A percentile compares a stretch with the other conserved stretches of the same genome.
Conservation (phyloP, 441 rosid species). For the Populus hybrid region DNA sequence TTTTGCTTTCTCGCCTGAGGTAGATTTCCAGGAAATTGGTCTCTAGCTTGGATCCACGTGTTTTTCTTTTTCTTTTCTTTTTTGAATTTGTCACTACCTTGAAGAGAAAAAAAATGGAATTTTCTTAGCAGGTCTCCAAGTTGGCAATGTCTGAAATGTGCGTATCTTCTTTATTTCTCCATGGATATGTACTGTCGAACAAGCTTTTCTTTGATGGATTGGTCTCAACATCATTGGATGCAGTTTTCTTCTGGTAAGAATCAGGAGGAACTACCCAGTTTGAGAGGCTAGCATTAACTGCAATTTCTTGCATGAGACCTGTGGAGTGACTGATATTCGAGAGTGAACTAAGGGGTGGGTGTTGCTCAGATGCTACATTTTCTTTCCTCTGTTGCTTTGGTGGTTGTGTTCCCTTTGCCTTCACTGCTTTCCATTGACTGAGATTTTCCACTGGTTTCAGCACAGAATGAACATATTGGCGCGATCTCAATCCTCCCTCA, state of each 20-base stretch:
- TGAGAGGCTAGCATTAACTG: constrained; percentile 84
- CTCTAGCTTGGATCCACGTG: neutral
- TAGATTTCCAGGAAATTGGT: neutral
- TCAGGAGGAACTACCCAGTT: constrained; percentile 69
- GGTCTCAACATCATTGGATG: constrained; percentile 18
- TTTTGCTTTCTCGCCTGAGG: neutral
- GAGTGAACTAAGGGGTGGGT: constrained; percentile 19
- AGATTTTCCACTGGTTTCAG: constrained; percentile 77
- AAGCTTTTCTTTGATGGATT: constrained; percentile 19
- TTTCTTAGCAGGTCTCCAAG: constrained; percentile 21
- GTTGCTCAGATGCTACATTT: constrained; percentile 40
- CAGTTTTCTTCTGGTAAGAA: constrained; percentile 17
- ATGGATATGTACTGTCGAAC: constrained; percentile 27
- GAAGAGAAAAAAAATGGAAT: neutral
- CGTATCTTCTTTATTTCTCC: constrained; percentile 27
- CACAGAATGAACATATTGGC: constrained; percentile 50
- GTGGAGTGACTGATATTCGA: constrained; percentile 22
- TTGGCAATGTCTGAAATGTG: constrained; percentile 40
- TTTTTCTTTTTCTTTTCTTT: too few species aligned
- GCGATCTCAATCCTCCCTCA: constrained; percentile 27
- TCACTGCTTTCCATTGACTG: constrained; percentile 74
- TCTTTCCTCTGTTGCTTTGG: constrained; percentile 48
- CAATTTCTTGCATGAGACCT: constrained; percentile 27
- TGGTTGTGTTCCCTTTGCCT: constrained; percentile 41
- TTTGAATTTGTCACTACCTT: neutral